These are phyloP conservation scores for Pleurotus citrinopileatus DNA, from an alignment of 768 basidiomycete species.

Conservation along the genomic window DNA sequence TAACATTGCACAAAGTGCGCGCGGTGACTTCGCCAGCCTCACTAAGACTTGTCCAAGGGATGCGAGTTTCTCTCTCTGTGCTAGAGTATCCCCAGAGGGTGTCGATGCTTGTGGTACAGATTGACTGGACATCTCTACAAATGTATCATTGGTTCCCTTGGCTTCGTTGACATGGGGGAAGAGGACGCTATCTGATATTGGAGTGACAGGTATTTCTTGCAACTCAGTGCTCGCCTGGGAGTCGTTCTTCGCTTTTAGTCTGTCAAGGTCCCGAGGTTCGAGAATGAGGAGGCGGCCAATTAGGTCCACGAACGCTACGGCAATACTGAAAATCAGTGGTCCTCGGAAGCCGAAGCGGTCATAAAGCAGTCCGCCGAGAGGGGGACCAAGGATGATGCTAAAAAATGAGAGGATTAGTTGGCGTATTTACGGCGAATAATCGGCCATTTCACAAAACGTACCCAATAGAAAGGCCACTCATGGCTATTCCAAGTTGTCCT, in stretches of 20 bases:
- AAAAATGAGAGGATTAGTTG: too few species aligned
- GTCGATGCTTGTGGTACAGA: not conserved
- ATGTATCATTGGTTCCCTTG: not conserved
- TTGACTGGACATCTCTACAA: not conserved
- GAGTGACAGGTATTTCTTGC: not conserved
- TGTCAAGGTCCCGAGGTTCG: conserved; percentile 48
- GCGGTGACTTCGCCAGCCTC: conserved; percentile 39
- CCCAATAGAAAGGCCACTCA: conserved; percentile 58
- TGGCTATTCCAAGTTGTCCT: conserved; percentile 62
- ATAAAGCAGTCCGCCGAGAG: conserved; percentile 55
- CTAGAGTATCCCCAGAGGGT: not conserved
- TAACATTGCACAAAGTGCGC: conserved; percentile 44
- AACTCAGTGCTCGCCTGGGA: not conserved
- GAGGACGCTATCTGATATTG: not conserved
- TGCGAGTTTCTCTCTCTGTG: conserved; percentile 17
- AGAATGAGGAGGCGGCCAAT: conserved; percentile 53
- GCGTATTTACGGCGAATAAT: too few species aligned
- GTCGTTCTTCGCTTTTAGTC: not conserved
- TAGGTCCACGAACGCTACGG: conserved; percentile 46
- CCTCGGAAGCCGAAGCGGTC: conserved; percentile 54
- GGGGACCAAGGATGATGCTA: conserved; percentile 55
- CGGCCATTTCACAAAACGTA: conserved; percentile 16
- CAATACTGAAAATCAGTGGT: conserved; percentile 55
- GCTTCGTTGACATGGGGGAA: not conserved
- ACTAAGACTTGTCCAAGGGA: conserved; percentile 40